Evolutionary conservation across 2,329 filamentous ascomycete species (phyloP).

Genomic region (Cladosporium sp.): DNA sequence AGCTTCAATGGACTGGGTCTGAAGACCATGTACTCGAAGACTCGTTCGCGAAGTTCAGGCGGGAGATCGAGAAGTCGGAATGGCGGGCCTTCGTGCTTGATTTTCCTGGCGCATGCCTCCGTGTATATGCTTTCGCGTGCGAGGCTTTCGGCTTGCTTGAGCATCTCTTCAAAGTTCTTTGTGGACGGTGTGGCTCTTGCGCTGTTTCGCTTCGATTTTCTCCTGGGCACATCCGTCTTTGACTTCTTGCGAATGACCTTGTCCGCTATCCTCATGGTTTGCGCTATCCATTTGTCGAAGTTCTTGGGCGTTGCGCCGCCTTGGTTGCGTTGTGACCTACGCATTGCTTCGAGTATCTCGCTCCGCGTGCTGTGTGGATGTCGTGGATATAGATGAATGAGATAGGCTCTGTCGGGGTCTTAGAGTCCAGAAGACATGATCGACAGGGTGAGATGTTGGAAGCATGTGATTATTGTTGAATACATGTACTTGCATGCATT

Average conservation of each 20-base stretch:
- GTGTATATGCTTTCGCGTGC: neutral
- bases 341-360: neutral
- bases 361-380: neutral
- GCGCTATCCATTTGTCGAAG: neutral
- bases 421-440: neutral
- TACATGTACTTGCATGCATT: neutral
- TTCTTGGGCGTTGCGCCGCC: neutral
- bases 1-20: neutral
- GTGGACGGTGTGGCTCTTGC: neutral
- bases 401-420: neutral
- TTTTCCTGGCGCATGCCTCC: neutral
- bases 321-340: neutral
- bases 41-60: neutral
- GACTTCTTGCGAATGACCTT: neutral
- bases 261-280: neutral
- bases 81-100: neutral
- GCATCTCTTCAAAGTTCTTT: neutral
- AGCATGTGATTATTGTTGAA: neutral
- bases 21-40: neutral
- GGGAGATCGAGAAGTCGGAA: neutral
- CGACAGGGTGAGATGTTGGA: neutral
- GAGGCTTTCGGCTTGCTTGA: neutral
- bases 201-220: neutral
- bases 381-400: neutral
- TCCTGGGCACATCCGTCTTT: neutral